Base-by-base conservation (phyloP, 768 basidiomycete species). In the Lentinula edodes region DNA sequence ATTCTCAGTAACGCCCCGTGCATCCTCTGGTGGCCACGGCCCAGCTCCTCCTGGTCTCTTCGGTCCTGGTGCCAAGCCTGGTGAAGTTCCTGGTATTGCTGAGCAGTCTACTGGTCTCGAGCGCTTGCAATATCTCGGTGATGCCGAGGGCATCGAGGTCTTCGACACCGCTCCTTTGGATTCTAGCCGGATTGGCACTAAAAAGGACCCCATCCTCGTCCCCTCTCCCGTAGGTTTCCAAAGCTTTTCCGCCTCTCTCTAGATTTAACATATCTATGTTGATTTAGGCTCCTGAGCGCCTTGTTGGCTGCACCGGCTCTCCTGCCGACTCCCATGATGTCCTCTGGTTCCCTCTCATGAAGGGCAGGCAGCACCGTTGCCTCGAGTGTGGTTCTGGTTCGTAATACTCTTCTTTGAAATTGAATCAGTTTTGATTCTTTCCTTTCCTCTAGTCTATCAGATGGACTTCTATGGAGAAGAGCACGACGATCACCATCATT, bases 291-390 rank as follows among this genome's bases (percentile, higher is more conserved):
- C 77, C 83, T 41, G 84, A 88, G 64, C 93, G 96, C 63, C 83
- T 92, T 60, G 79, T 98, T 71, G 96, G 96, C 51, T 98, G 95
- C 82, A 95, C 96, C 45, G 96, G 96, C 57, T 87, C 83, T 69
- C 96, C 96, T 9, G 92, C 90, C 50, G 96, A 98, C 75, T 95
- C 94, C 38, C 96, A 98, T 76, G 93, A 98, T 68, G 81, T 95
- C 58, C 80, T 87, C 68, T 98, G 95, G 95, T 86, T 94, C 73
- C 82, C 71, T 63, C 65, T 91, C 67, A 80, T 74, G 62, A 81
- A 84, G 67, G 80, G 89, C 68, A 85, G 87, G 74, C 79, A 82
- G 66, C 78, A 80, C 64, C 90, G 95, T 72, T 98, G 95, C 86
- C 80, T 84, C 12, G 95, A 98, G 76, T 98, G 95, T 66, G 95